These are phyloP conservation scores for Niebla homalea DNA, from an alignment of 495 filamentous ascomycete genomes.

Conservation along the genomic window DNA sequence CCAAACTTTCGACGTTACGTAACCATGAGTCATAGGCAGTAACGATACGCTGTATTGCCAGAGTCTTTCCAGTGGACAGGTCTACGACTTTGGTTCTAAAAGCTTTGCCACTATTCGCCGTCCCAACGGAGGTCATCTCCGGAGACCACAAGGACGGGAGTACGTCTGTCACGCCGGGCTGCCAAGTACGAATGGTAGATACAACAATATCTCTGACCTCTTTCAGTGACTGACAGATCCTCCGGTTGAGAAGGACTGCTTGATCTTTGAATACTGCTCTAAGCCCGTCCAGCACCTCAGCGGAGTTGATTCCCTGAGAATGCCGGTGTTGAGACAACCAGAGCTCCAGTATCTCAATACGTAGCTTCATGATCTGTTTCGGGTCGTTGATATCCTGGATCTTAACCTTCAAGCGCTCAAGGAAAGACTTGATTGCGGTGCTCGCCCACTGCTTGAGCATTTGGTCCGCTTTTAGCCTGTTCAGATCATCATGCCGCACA, in stretches of 20 bases:
- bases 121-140: slow-evolving; percentile 36
- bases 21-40: slow-evolving; percentile 56
- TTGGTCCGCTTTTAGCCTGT: slow-evolving; percentile 46
- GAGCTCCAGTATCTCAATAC: slow-evolving; percentile 54
- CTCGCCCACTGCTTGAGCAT: slow-evolving; percentile 62
- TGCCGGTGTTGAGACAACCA: slow-evolving; percentile 45
- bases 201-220: slow-evolving; percentile 34
- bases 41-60: slow-evolving; percentile 45
- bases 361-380: slow-evolving; percentile 49
- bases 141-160: slow-evolving; percentile 48
- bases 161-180: slow-evolving; percentile 30
- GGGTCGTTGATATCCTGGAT: slow-evolving; percentile 48
- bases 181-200: slow-evolving; percentile 38
- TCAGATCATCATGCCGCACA: slow-evolving; percentile 71
- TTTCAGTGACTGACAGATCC: slow-evolving; percentile 45
- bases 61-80: slow-evolving; percentile 50
- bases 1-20: slow-evolving; percentile 44
- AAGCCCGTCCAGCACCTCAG: slow-evolving; percentile 52
- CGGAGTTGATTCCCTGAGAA: slow-evolving; percentile 40
- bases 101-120: slow-evolving; percentile 37
- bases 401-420: slow-evolving; percentile 41
- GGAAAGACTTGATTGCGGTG: slow-evolving; percentile 50
- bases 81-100: slow-evolving; percentile 42
- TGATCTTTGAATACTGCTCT: slow-evolving; percentile 54
- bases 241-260: slow-evolving; percentile 43